Evolutionary conservation across 1,284 basidiomycete genomes (phyloP).

Genomic region (Malassezia furfur): DNA sequence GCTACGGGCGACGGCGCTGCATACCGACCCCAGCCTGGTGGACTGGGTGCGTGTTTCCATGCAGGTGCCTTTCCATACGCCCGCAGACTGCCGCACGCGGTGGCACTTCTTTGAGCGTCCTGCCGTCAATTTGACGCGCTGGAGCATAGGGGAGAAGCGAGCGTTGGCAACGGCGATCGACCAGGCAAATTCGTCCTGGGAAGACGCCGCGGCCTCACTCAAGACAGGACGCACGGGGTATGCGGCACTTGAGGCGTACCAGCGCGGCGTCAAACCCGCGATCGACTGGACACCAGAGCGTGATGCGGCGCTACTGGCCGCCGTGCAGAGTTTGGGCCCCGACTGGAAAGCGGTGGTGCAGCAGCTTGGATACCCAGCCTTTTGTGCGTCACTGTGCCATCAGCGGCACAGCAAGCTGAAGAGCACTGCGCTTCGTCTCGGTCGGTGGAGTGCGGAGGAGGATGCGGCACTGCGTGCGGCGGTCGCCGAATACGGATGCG

Average conservation of each 20-base stretch:
- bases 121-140: constrained; percentile 2
- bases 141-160: constrained; percentile 9
- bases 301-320: constrained; percentile 7
- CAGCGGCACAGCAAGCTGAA: constrained; percentile 17
- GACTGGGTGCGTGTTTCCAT: constrained; percentile 8
- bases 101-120: constrained; percentile 10
- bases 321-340: constrained; percentile 5
- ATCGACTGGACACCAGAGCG: constrained; percentile 13
- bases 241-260: constrained; percentile 14
- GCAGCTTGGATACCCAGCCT: background rate
- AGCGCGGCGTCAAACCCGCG: constrained; percentile 7
- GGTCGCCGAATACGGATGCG: constrained; percentile 14
- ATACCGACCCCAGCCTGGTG: background rate
- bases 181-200: background rate
- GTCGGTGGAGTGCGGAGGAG: constrained; percentile 14
- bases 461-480: constrained; percentile 17
- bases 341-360: constrained; percentile 15
- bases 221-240: constrained; percentile 7
- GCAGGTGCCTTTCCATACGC: constrained; percentile 15
- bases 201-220: constrained; percentile 1
- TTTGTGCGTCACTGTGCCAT: constrained; percentile 11
- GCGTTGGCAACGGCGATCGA: background rate
- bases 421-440: constrained; percentile 1
- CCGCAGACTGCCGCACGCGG: constrained; percentile 15
- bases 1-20: background rate